These are phyloP conservation scores for Ganoderma sp. DNA, from an alignment of 1,284 basidiomycete species.

Conservation along the genomic window DNA sequence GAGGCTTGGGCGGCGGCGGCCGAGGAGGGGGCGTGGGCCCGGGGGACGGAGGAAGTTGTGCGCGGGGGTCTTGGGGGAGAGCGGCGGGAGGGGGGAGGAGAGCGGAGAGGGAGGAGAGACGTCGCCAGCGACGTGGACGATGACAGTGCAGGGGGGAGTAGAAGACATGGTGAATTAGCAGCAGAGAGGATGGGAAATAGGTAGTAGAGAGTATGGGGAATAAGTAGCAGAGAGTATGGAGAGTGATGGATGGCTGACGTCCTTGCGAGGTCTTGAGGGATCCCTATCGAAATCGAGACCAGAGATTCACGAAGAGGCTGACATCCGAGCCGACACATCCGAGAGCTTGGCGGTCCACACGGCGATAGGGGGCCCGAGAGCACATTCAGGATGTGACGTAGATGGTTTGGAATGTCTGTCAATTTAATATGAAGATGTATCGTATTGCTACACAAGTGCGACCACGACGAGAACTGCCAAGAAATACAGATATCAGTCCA, in stretches of 20 bases:
- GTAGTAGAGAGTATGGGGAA: too few relatives aligned
- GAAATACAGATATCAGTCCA: neutral
- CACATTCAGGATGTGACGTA: neutral
- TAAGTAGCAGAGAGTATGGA: neutral
- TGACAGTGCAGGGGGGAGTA: slow-evolving; percentile 7
- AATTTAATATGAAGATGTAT: neutral
- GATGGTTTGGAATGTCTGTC: neutral
- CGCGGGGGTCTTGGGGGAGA: neutral
- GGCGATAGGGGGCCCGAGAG: neutral
- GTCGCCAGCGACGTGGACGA: slow-evolving; percentile 8
- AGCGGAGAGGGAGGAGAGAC: slow-evolving; percentile 10
- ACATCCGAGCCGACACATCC: neutral
- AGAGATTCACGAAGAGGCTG: neutral
- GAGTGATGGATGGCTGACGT: neutral
- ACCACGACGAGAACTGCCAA: slow-evolving; percentile 1
- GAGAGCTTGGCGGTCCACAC: neutral
- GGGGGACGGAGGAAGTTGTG: neutral
- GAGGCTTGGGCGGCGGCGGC: neutral
- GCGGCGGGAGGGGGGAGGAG: neutral
- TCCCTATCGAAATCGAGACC: neutral
- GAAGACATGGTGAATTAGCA: neutral
- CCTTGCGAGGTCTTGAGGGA: neutral
- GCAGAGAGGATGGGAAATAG: neutral
- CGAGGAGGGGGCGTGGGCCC: neutral
- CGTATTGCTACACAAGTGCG: slow-evolving; percentile 2